phyloP scores from a whole-genome alignment of 2,329 filamentous ascomycete genomes.

The Metarhizium sp. region DNA sequence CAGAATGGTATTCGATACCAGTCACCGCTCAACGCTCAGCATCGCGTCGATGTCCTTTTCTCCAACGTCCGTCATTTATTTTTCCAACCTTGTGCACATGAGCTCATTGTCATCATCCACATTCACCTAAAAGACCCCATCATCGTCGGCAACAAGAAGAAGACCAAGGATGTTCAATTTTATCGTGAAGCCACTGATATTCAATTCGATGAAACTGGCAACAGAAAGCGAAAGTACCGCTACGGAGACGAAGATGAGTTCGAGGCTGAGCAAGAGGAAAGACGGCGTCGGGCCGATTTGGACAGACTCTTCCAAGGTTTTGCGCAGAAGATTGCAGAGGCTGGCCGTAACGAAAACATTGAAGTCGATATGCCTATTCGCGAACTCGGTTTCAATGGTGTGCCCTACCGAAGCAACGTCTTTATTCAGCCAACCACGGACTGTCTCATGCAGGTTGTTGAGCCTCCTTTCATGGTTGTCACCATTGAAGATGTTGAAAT shows the following conservation, averaged over 20 bases:
- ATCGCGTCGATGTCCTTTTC: slow-evolving; percentile 88
- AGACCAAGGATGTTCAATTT: slow-evolving; percentile 98
- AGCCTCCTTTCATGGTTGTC: slow-evolving; percentile 92
- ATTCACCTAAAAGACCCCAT: slow-evolving; percentile 97
- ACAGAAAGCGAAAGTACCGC: slow-evolving; percentile 92
- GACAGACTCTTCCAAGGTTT: slow-evolving; percentile 95
- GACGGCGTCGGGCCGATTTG: slow-evolving; percentile 79
- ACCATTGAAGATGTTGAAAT: slow-evolving; percentile 94
- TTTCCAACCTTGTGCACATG: slow-evolving; percentile 94
- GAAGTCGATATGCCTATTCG: slow-evolving; percentile 96
- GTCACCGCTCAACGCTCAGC: slow-evolving; percentile 68
- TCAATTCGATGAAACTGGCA: slow-evolving; percentile 97
- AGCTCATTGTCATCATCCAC: slow-evolving; percentile 96
- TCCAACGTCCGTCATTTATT: slow-evolving; percentile 98
- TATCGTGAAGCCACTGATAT: slow-evolving; percentile 97
- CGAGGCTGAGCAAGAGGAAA: slow-evolving; percentile 94
- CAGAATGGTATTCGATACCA: slow-evolving; percentile 97
- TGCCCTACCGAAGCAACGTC: slow-evolving; percentile 91
- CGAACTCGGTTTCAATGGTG: slow-evolving; percentile 93
- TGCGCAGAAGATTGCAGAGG: slow-evolving; percentile 94
- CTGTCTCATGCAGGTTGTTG: slow-evolving; percentile 91
- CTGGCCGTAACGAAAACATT: slow-evolving; percentile 80
- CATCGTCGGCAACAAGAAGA: slow-evolving; percentile 93
- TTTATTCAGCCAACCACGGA: slow-evolving; percentile 94
- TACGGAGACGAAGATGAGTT: slow-evolving; percentile 99